A percentile compares a stretch with the other conserved stretches of the same genome.
These are phyloP conservation scores for Pelargonium cotyledonis DNA, from an alignment of 441 rosid species.

Conservation along the genomic window DNA sequence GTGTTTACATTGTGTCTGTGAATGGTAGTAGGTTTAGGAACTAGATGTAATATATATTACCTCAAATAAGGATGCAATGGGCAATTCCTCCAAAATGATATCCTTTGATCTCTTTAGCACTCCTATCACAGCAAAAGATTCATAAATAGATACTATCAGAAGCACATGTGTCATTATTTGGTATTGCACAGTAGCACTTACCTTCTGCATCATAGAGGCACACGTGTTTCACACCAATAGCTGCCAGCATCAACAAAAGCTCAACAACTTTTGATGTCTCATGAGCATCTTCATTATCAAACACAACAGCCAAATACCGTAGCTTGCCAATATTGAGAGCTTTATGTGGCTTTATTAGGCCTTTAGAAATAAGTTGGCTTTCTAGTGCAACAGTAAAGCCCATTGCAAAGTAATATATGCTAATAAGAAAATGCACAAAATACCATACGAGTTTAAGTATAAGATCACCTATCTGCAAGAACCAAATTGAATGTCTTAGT, in stretches of 20 bases:
- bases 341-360: constrained; percentile 33
- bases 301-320: constrained; percentile 50
- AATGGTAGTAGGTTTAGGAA: background rate
- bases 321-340: constrained; percentile 44
- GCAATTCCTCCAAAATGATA: constrained; percentile 38
- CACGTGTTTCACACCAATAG: constrained; percentile 54
- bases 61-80: constrained; percentile 36
- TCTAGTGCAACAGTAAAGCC: constrained; percentile 34
- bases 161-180: background rate
- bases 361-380: constrained; percentile 52
- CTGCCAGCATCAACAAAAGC: constrained; percentile 57
- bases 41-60: constrained; percentile 26
- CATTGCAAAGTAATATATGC: constrained; percentile 37
- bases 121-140: constrained; percentile 38
- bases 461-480: constrained; percentile 39
- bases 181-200: constrained; percentile 17
- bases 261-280: constrained; percentile 34
- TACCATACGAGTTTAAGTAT: constrained; percentile 49
- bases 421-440: constrained; percentile 52
- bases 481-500: constrained; percentile 20
- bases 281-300: constrained; percentile 63
- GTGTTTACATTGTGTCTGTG: too few relatives aligned
- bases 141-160: background rate
- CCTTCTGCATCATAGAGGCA: constrained; percentile 80
- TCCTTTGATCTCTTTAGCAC: constrained; percentile 68